These are phyloP conservation scores for Colletotrichum paranaense DNA, from an alignment of 2,329 filamentous ascomycete genomes.

Conservation along the genomic window DNA sequence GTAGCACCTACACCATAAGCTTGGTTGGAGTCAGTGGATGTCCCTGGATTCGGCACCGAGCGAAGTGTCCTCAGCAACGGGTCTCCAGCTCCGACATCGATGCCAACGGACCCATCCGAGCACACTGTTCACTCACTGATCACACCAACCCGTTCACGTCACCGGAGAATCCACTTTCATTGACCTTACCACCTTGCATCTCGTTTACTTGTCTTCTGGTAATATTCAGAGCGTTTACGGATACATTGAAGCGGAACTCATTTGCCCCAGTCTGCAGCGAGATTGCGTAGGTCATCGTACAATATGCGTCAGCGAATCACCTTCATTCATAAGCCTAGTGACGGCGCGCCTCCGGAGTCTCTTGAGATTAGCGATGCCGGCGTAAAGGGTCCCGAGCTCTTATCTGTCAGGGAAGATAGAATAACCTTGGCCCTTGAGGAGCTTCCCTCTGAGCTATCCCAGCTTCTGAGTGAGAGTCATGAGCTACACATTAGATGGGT, in stretches of 20 bases:
- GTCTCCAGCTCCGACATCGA: conserved; percentile 16
- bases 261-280: background rate
- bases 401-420: conserved; percentile 81
- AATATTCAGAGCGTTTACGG: background rate
- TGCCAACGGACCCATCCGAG: background rate
- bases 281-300: background rate
- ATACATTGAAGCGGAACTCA: background rate
- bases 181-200: background rate
- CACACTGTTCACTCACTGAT: background rate
- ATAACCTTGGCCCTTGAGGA: conserved; percentile 80
- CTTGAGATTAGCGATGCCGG: conserved; percentile 67
- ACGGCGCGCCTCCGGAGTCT: conserved; percentile 71
- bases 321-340: conserved; percentile 76
- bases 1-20: too few relatives aligned
- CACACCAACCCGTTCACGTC: conserved; percentile 9
- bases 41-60: conserved; percentile 9
- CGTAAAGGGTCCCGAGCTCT: conserved; percentile 67
- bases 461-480: conserved; percentile 71
- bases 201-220: background rate
- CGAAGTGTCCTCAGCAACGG: conserved; percentile 28
- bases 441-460: conserved; percentile 74
- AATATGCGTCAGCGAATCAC: conserved; percentile 83
- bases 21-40: background rate
- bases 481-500: conserved; percentile 86
- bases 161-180: conserved; percentile 12